A percentile compares a stretch with the other conserved stretches of the same genome.
Evolutionary conservation across 306 rosid species (phyloP).

Genomic region (Lathyrus sativus): DNA sequence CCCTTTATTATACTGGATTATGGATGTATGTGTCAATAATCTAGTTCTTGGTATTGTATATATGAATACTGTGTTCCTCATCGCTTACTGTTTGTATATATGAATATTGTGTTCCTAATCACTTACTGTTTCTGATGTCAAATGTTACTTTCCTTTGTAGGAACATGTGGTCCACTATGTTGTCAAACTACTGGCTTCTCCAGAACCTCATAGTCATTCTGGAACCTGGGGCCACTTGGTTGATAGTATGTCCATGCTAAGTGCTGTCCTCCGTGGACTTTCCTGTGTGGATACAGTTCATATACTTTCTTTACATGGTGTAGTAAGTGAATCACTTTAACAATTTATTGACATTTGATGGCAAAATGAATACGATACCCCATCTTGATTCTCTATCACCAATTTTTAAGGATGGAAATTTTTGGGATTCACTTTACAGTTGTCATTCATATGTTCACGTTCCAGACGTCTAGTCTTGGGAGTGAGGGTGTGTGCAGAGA

Average conservation of each 20-base stretch:
- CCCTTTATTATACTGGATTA: conserved; percentile 28
- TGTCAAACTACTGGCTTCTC: conserved; percentile 70
- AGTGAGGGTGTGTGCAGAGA: neutral
- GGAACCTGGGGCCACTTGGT: conserved; percentile 59
- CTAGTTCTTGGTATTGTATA: conserved; percentile 25
- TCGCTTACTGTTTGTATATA: conserved; percentile 21
- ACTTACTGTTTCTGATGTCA: conserved; percentile 31
- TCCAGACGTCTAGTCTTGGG: neutral
- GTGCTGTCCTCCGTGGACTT: conserved; percentile 63
- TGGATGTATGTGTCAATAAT: conserved; percentile 27
- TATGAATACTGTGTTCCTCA: conserved; percentile 21
- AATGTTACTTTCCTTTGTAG: conserved; percentile 46
- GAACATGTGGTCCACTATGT: conserved; percentile 73
- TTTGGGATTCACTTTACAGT: conserved; percentile 29
- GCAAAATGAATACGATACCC: conserved; percentile 18
- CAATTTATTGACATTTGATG: conserved; percentile 20
- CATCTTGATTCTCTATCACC: conserved; percentile 22
- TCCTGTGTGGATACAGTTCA: conserved; percentile 68
- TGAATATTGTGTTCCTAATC: conserved; percentile 20
- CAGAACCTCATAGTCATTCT: conserved; percentile 48
- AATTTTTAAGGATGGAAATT: neutral
- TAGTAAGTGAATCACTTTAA: conserved; percentile 52
- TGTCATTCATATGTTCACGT: conserved; percentile 10
- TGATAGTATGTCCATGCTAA: conserved; percentile 60
- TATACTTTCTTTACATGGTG: conserved; percentile 73